Conservation (phyloP, 1,139 yeast species). For the Suhomyces ambrosiae region DNA sequence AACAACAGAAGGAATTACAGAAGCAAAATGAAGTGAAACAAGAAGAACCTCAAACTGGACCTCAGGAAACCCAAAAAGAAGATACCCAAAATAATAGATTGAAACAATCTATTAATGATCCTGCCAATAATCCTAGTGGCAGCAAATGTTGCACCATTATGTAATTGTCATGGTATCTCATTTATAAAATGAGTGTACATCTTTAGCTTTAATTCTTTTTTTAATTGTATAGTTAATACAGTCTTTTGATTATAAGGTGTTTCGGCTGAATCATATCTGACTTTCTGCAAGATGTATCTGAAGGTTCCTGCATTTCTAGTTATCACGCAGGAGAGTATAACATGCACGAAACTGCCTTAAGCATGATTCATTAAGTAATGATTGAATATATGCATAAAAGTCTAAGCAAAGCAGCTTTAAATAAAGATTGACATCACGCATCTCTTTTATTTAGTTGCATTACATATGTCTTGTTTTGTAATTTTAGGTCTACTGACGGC, state of each 20-base stretch:
- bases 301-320: no score
- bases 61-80: constrained; percentile 6
- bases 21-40: constrained; percentile 25
- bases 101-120: constrained; percentile 19
- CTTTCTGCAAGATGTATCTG: no score
- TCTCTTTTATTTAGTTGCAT: no score
- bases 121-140: constrained; percentile 12
- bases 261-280: no score
- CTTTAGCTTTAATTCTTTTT: constrained; percentile 8
- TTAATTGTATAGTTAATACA: constrained; percentile 12
- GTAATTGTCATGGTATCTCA: constrained; percentile 11
- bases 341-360: no score
- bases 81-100: constrained; percentile 16
- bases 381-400: no score
- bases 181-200: not conserved
- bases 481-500: no score
- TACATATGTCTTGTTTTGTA: no score
- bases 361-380: no score
- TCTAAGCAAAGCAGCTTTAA: no score
- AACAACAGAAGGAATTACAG: constrained; percentile 46
- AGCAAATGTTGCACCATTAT: constrained; percentile 21
- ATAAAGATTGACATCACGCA: no score
- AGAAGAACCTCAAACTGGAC: constrained; percentile 3
- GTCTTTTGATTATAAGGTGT: constrained; percentile 4
- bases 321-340: no score